Conservation (phyloP, 2,329 filamentous ascomycete species). For the Verticillium tricorpus region DNA sequence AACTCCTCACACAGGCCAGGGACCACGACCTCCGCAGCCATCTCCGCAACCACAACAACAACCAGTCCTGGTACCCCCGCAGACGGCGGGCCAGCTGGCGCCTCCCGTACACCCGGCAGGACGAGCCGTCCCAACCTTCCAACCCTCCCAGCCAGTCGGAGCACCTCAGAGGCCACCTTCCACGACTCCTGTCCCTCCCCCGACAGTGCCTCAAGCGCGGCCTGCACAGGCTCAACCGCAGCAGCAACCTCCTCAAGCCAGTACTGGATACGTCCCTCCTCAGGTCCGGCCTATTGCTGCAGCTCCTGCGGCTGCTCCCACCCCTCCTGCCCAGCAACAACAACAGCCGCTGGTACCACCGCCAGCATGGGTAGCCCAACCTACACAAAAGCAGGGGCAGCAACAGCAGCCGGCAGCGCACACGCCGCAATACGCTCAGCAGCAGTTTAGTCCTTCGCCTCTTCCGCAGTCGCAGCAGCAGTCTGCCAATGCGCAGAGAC, state of each 20-base stretch:
- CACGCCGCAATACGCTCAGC: slow-evolving; percentile 19
- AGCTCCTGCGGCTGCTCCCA: slow-evolving; percentile 7
- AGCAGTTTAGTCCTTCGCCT: slow-evolving; percentile 16
- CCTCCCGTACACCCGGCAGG: slow-evolving; percentile 28
- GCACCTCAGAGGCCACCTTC: slow-evolving; percentile 27
- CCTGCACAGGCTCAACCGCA: slow-evolving; percentile 17
- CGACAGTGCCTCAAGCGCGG: slow-evolving; percentile 26
- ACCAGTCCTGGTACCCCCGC: slow-evolving; percentile 27
- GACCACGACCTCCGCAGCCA: slow-evolving; percentile 16
- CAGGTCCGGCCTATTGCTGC: slow-evolving; percentile 11
- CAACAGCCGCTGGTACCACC: slow-evolving; percentile 17
- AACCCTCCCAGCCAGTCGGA: slow-evolving; percentile 28
- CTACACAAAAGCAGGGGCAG: slow-evolving; percentile 20
- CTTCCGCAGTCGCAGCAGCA: slow-evolving; percentile 15
- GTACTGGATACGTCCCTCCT: slow-evolving; percentile 1
- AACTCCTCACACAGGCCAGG: slow-evolving; percentile 14
- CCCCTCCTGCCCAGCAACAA: slow-evolving; percentile 7
- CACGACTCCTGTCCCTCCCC: slow-evolving; percentile 27
- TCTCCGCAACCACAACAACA: slow-evolving; percentile 16
- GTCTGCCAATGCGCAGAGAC: slow-evolving; percentile 20
- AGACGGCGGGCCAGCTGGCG: slow-evolving; percentile 28
- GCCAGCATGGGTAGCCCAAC: slow-evolving; percentile 14
- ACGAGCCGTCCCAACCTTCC: slow-evolving; percentile 27
- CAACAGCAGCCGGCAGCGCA: slow-evolving; percentile 22
- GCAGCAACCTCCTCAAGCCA: slow-evolving; percentile 7